These are phyloP conservation scores for Fraxinus paxiana DNA, from an alignment of 305 asterid genomes.

Conservation along the genomic window DNA sequence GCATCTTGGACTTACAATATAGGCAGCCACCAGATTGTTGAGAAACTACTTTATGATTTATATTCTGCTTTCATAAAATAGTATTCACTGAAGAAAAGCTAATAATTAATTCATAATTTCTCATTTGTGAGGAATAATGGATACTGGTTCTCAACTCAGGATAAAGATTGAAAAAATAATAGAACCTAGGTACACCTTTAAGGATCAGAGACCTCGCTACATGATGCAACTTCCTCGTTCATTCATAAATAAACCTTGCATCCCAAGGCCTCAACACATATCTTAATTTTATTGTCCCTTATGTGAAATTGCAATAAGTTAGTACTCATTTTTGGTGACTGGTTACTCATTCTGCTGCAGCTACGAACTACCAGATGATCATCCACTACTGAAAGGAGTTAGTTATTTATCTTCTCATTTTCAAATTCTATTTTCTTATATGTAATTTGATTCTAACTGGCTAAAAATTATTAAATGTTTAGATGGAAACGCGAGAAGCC, in stretches of 20 bases:
- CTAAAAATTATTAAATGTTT: constrained; percentile 20
- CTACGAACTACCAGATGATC: constrained; percentile 82
- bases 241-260: background rate
- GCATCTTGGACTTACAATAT: background rate
- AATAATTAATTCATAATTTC: background rate
- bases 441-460: constrained; percentile 28
- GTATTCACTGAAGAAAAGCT: background rate
- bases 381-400: constrained; percentile 70
- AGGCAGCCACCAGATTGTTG: background rate
- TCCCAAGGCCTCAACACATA: background rate
- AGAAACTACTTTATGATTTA: background rate
- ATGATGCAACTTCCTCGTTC: background rate
- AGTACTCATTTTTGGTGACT: constrained; percentile 18
- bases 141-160: background rate
- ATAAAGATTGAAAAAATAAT: background rate
- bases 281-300: background rate
- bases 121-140: background rate
- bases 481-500: constrained; percentile 88
- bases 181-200: background rate
- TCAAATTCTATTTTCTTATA: constrained; percentile 19
- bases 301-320: background rate
- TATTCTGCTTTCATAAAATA: background rate
- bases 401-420: constrained; percentile 31
- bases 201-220: background rate
- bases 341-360: constrained; percentile 43